Percentiles rank a stretch among this genome's conserved stretches.
These are phyloP conservation scores for Phaffia tasmanica DNA, from an alignment of 768 basidiomycete species.

Conservation along the genomic window DNA sequence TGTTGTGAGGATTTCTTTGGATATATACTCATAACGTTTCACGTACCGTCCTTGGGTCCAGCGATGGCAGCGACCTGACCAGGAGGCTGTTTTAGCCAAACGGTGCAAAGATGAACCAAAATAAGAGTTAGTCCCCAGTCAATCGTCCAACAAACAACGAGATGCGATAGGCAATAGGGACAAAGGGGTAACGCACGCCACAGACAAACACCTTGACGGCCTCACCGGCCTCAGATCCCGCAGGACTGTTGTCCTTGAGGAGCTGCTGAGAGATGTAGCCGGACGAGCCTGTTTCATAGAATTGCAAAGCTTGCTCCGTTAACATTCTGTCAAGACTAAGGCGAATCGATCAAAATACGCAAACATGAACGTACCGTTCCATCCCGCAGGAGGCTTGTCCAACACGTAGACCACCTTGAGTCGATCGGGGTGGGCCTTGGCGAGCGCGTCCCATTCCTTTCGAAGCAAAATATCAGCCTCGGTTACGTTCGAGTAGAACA, in stretches of 20 bases:
- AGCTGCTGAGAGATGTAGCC: conserved; percentile 68
- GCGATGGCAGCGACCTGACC: conserved; percentile 76
- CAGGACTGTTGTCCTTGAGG: conserved; percentile 50
- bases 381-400: conserved; percentile 58
- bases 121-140: no score
- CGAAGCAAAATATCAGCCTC: conserved; percentile 64
- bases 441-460: conserved; percentile 38
- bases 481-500: conserved; percentile 81
- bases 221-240: conserved; percentile 1
- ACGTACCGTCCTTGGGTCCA: conserved; percentile 67
- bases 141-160: no score
- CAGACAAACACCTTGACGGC: conserved; percentile 24
- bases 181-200: not conserved
- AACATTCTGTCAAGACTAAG: not conserved
- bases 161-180: conserved; percentile 38
- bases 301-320: conserved; percentile 11
- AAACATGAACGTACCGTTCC: conserved; percentile 42
- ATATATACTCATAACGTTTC: no score
- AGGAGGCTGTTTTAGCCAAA: conserved; percentile 40
- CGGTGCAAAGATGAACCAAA: not conserved
- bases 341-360: not conserved
- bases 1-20: conserved; percentile 37
- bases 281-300: conserved; percentile 44
- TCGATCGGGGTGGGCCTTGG: conserved; percentile 42
- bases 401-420: conserved; percentile 77